phyloP scores from a whole-genome alignment of 2,329 filamentous ascomycete species.

The Phyllosticta paracitricarpa region DNA sequence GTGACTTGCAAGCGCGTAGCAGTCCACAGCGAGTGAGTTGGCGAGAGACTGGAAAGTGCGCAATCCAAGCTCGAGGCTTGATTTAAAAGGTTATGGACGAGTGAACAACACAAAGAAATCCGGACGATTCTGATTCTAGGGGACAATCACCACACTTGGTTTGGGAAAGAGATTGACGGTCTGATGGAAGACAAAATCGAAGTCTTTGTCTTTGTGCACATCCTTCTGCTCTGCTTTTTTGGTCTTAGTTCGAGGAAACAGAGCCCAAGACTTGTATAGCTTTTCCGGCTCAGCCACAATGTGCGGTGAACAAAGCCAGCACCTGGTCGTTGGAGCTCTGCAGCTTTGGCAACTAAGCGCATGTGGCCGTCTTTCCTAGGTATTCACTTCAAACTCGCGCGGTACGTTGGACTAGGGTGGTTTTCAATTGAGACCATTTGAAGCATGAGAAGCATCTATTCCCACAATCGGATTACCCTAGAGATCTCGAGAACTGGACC shows the following conservation, averaged over 20 bases:
- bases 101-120: not conserved
- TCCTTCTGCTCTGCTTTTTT: not conserved
- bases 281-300: not conserved
- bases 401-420: no score
- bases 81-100: not conserved
- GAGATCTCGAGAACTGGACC: not conserved
- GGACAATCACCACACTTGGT: not conserved
- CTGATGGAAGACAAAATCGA: not conserved
- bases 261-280: not conserved
- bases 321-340: not conserved
- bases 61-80: not conserved
- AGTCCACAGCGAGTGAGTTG: not conserved
- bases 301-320: not conserved
- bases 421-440: no score
- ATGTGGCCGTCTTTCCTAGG: not conserved
- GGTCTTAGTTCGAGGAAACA: fast-evolving
- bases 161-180: not conserved
- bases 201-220: not conserved
- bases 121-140: not conserved
- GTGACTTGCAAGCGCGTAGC: not conserved
- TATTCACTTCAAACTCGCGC: not conserved
- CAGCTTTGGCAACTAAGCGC: not conserved
- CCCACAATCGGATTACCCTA: not conserved
- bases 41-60: not conserved
- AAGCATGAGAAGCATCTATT: not conserved